Conservation (phyloP, 2,329 filamentous ascomycete species). For the Diaporthe sp. region DNA sequence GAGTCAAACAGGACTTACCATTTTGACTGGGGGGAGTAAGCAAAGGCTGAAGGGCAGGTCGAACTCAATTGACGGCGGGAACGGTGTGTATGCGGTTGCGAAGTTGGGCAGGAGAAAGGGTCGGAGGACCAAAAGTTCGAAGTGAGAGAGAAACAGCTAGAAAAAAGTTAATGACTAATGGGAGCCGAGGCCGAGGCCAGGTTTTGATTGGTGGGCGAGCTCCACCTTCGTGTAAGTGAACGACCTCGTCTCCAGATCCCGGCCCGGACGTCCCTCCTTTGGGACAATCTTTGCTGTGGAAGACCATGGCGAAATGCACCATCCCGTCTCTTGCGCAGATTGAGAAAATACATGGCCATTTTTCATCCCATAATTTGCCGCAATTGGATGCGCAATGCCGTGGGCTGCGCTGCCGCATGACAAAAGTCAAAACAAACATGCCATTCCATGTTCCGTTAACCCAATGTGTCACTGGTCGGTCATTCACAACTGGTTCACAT, state of each 20-base stretch:
- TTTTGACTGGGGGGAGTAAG: neutral
- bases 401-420: neutral
- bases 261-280: neutral
- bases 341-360: neutral
- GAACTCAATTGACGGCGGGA: conserved; percentile 9
- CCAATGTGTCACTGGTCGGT: too few relatives aligned
- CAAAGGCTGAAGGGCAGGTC: neutral
- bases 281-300: neutral
- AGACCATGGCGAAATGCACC: neutral
- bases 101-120: conserved; percentile 1
- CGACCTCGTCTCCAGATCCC: conserved; percentile 9
- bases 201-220: conserved; percentile 10
- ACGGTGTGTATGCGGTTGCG: conserved; percentile 12
- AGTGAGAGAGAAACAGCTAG: conserved; percentile 39
- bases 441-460: too few relatives aligned
- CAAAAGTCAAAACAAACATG: neutral
- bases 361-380: neutral
- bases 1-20: conserved; percentile 5
- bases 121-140: conserved; percentile 26
- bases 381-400: neutral
- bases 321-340: neutral
- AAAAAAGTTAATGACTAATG: conserved; percentile 42
- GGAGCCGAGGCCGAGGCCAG: conserved; percentile 13
- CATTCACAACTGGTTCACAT: neutral
- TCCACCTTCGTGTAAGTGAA: conserved; percentile 36